Evolutionary conservation across 2,329 filamentous ascomycete genomes (phyloP).

Genomic region (Lizonia empirigonia): DNA sequence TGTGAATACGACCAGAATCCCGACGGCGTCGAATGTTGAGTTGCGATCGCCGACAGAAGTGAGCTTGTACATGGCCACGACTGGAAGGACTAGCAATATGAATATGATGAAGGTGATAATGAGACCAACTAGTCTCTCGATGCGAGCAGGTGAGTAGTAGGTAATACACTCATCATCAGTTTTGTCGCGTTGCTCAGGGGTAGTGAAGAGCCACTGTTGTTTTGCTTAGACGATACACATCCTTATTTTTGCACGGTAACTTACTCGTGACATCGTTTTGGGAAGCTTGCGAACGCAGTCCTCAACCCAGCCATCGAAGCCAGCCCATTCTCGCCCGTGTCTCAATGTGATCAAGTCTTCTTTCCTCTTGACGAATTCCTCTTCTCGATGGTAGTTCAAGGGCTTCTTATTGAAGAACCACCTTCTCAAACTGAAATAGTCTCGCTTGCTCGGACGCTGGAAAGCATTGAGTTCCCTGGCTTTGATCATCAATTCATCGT

Average conservation of each 20-base stretch:
- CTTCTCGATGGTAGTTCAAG: conserved; percentile 29
- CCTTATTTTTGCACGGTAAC: not conserved
- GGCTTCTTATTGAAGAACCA: conserved; percentile 42
- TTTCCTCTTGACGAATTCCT: conserved; percentile 36
- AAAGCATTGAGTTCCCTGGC: conserved; percentile 40
- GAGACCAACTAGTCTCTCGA: conserved; percentile 43
- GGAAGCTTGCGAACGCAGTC: no score
- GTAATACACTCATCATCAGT: conserved; percentile 29
- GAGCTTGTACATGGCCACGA: conserved; percentile 46
- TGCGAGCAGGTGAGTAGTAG: conserved; percentile 41
- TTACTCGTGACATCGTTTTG: conserved; percentile 20
- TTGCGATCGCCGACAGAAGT: conserved; percentile 32
- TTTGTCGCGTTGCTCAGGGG: conserved; percentile 39
- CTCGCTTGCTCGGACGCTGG: conserved; percentile 40
- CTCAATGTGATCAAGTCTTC: conserved; percentile 47
- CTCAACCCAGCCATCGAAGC: conserved; percentile 47
- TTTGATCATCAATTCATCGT: conserved; percentile 44
- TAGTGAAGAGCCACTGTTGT: conserved; percentile 42
- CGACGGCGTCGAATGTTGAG: conserved; percentile 47
- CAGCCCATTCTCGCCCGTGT: conserved; percentile 43
- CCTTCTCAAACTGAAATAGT: conserved; percentile 39
- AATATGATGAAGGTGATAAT: conserved; percentile 49
- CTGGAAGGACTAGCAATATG: conserved; percentile 44
- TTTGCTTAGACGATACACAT: not conserved
- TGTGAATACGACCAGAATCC: conserved; percentile 50